Conservation (phyloP, 805 yeast species). For the Cyberlindnera euphorbiiphila region DNA sequence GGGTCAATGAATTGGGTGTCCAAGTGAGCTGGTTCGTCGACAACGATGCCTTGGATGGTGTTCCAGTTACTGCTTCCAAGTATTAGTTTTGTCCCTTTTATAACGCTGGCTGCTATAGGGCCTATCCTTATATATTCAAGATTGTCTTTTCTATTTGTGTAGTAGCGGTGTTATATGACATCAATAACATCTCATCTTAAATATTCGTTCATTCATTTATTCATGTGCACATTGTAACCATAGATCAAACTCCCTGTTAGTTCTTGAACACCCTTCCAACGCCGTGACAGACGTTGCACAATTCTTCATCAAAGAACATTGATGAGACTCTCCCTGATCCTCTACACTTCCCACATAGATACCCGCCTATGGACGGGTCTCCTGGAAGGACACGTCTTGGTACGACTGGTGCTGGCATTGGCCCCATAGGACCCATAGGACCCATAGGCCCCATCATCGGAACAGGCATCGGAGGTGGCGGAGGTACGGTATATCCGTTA, state of each 20-base stretch:
- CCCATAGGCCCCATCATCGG: conserved; percentile 10
- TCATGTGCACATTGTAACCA: not conserved
- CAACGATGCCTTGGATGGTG: conserved; percentile 69
- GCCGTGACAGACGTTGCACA: conserved; percentile 14
- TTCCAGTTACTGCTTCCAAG: conserved; percentile 31
- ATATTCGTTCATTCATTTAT: not conserved
- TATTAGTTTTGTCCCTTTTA: conserved; percentile 19
- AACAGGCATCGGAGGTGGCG: conserved; percentile 4
- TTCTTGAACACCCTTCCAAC: conserved; percentile 15
- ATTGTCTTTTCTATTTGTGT: no score
- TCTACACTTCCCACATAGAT: conserved; percentile 56
- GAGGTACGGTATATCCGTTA: conserved; percentile 2
- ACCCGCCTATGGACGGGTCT: conserved; percentile 74
- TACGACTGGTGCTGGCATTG: not conserved
- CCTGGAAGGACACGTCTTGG: conserved; percentile 59
- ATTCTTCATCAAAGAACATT: conserved; percentile 11
- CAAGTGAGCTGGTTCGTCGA: conserved; percentile 83
- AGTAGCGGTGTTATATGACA: no score
- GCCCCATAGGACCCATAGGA: conserved; percentile 3
- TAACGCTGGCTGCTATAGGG: no score
- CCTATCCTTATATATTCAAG: no score
- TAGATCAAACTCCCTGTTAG: not conserved
- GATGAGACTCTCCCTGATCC: conserved; percentile 17
- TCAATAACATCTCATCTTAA: no score
- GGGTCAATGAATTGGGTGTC: conserved; percentile 58